A percentile compares a stretch with the other conserved stretches of the same genome.
phyloP scores from a whole-genome alignment of 2,329 filamentous ascomycete species.

The Gaeumannomyces tritici region DNA sequence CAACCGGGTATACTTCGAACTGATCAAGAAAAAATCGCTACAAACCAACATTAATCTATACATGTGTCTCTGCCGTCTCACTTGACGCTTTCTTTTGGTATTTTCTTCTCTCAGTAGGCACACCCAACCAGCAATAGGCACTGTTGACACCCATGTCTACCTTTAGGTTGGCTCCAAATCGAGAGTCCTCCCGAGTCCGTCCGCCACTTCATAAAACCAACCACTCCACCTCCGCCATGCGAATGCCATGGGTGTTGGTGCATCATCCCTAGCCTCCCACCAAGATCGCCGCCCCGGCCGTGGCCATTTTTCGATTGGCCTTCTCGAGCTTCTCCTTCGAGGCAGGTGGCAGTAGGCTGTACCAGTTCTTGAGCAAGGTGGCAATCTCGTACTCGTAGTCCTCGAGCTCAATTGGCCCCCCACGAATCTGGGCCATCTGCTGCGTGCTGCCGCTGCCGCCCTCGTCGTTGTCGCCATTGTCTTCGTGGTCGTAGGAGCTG shows the following conservation, averaged over 20 bases:
- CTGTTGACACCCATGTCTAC: background rate
- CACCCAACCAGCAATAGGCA: background rate
- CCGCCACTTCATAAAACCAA: too few species aligned
- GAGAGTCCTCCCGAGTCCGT: background rate
- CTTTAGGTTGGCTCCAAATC: background rate
- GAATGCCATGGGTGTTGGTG: too few species aligned
- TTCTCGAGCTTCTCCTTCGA: constrained; percentile 36
- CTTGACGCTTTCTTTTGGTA: too few species aligned
- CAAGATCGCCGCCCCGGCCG: background rate
- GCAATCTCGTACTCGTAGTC: constrained; percentile 40
- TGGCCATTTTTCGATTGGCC: constrained; percentile 29
- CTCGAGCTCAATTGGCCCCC: constrained; percentile 48
- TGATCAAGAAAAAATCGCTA: background rate
- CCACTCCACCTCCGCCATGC: background rate
- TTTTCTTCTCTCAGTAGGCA: background rate
- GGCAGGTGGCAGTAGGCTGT: constrained; percentile 34
- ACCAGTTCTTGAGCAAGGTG: constrained; percentile 38
- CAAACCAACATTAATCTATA: background rate
- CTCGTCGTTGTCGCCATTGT: background rate
- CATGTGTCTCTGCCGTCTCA: too few species aligned
- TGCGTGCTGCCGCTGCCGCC: background rate
- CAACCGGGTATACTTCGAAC: too few species aligned
- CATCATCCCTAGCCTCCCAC: background rate
- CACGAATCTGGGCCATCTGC: constrained; percentile 41
- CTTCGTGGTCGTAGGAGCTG: background rate